phyloP scores from a whole-genome alignment of 1,139 yeast genomes.

The Taphrina communis region DNA sequence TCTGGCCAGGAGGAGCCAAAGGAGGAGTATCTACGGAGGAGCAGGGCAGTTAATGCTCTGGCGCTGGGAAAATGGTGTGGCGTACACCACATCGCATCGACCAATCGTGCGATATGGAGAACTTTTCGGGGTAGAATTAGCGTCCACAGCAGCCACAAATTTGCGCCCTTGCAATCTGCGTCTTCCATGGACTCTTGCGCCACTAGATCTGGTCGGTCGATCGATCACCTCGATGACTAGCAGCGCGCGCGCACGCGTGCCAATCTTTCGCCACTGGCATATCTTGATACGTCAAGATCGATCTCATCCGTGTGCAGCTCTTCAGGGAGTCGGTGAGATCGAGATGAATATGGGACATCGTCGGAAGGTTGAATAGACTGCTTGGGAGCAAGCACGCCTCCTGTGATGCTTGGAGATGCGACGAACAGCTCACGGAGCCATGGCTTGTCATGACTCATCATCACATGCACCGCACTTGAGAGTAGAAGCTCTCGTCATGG shows the following conservation, averaged over 20 bases:
- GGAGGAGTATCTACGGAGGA: not conserved
- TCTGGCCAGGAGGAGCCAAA: not conserved
- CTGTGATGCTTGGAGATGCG: too few species aligned
- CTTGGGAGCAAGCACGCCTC: too few species aligned
- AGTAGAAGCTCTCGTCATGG: not conserved
- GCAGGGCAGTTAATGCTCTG: slow-evolving; percentile 1
- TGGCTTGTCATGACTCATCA: too few species aligned
- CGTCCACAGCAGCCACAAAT: not conserved
- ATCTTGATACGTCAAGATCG: too few species aligned
- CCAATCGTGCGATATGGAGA: slow-evolving; percentile 5
- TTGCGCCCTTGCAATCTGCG: not conserved
- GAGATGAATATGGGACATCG: too few species aligned
- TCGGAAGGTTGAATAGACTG: too few species aligned
- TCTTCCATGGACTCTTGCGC: not conserved
- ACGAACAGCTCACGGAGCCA: too few species aligned
- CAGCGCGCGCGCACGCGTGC: too few species aligned
- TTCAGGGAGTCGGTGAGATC: too few species aligned
- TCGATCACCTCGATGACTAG: not conserved
- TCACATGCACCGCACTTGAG: too few species aligned
- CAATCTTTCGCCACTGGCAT: too few species aligned
- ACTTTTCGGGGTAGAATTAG: not conserved
- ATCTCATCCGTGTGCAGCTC: too few species aligned
- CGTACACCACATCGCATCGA: not conserved
- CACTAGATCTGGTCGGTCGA: slow-evolving; percentile 9
- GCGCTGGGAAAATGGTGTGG: not conserved